phyloP scores from a whole-genome alignment of 2,329 filamentous ascomycete species.

The Rhynchosporium graminicola region DNA sequence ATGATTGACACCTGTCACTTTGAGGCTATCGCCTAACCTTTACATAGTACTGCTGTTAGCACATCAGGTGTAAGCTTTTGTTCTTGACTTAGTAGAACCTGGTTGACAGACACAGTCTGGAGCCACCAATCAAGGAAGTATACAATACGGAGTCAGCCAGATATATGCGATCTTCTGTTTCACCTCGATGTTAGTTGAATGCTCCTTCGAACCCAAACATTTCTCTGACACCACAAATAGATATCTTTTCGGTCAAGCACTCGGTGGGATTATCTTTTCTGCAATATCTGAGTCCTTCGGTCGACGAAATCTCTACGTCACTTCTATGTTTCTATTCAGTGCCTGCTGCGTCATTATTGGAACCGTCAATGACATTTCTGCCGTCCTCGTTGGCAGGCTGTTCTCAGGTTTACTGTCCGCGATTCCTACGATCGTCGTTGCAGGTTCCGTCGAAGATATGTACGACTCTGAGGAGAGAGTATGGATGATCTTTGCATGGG shows the following conservation, averaged over 20 bases:
- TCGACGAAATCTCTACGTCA: constrained; percentile 39
- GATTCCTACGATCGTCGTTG: constrained; percentile 48
- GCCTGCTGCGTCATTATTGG: constrained; percentile 43
- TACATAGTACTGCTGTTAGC: neutral
- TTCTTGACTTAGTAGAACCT: neutral
- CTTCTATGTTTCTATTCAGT: constrained; percentile 39
- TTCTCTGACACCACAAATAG: neutral
- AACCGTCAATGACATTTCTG: constrained; percentile 40
- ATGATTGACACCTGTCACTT: neutral
- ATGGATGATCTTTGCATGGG: constrained; percentile 50
- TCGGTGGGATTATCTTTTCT: neutral
- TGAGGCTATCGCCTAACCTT: neutral
- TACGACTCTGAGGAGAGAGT: constrained; percentile 47
- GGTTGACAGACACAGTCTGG: neutral
- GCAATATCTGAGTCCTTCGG: neutral
- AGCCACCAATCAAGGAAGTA: neutral
- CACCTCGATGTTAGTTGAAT: neutral
- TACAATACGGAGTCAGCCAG: neutral
- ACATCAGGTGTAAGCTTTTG: neutral
- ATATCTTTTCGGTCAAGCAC: neutral
- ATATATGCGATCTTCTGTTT: neutral
- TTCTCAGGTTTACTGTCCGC: constrained; percentile 48
- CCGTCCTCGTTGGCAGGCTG: constrained; percentile 45
- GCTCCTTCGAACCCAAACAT: neutral
- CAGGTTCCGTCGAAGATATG: constrained; percentile 51